Evolutionary conservation across 225 moss, liverwort and hornwort species (phyloP), one percentile per base, ranked within the genome.

Genomic region (Takakia lepidozioides): DNA sequence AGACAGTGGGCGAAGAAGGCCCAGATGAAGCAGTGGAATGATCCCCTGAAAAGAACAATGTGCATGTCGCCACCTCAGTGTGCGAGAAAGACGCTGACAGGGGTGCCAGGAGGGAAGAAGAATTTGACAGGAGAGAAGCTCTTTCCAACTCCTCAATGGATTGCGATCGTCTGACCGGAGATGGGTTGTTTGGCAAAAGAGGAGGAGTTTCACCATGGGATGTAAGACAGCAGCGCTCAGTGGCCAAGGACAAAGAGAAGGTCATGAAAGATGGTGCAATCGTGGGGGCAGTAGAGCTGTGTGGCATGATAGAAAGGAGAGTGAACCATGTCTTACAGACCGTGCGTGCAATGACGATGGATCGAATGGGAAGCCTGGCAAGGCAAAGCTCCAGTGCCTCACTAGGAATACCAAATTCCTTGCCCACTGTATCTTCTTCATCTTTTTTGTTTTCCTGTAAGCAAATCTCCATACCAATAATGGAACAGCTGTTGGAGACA

Each of bases 341-440:
- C 21, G 43, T 43, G 18, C 43, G 43, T 17, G 18, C 43, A 17
- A 43, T 43, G 43, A 20, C 43, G 21, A 43, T 43, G 20, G 43
- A 43, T 43, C 43, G 43, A 43, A 43, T 43, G 43, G 43, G 43
- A 20, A 43, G 43, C 19, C 43, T 43, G 4, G 43, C 43, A 19
- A 43, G 43, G 10, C 43, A 43, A 3, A 43, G 18, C 43, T 43
- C 43, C 18, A 43, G 10, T 6, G 4, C 43, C 43, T 43, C 43
- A 43, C 19, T 43, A 18, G 43, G 43, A 19, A 43, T 19, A 17
- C 6, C n/a, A n/a, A n/a, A n/a, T n/a, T n/a, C n/a, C n/a, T n/a
- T n/a, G n/a, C n/a, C n/a, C n/a, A n/a, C n/a, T n/a, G n/a, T n/a
- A n/a, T n/a, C n/a, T n/a, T n/a, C n/a, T n/a, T n/a, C n/a, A n/a